Evolutionary conservation across 2,329 filamentous ascomycete species (phyloP).

Genomic region (Sclerotinia trifoliorum): DNA sequence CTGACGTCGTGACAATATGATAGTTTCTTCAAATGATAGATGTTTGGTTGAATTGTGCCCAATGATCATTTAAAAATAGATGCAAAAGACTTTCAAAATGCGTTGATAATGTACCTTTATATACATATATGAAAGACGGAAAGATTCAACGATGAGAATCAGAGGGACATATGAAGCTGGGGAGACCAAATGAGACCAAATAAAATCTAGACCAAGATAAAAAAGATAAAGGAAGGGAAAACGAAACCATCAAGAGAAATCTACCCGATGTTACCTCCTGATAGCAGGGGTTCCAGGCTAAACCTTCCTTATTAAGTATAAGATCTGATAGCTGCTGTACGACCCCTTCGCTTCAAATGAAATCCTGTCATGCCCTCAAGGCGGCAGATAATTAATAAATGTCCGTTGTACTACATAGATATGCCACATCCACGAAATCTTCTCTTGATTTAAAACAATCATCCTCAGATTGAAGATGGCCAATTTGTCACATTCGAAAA

Average conservation of each 20-base stretch:
- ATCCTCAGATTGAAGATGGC: conserved; percentile 19
- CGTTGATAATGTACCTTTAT: not conserved
- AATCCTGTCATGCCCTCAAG: not conserved
- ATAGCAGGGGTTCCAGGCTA: conserved; percentile 17
- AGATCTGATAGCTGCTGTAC: conserved; percentile 19
- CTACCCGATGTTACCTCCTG: conserved; percentile 7
- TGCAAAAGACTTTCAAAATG: not conserved
- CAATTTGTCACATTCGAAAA: conserved; percentile 8
- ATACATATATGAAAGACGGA: not conserved
- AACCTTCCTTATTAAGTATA: conserved; percentile 18
- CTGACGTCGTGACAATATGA: not conserved
- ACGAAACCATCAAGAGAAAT: not conserved
- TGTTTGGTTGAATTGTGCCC: not conserved
- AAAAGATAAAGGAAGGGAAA: not conserved
- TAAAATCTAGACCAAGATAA: not conserved
- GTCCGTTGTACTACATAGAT: conserved; percentile 9
- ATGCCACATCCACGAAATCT: not conserved
- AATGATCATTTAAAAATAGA: not conserved
- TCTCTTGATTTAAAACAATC: not conserved
- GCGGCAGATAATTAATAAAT: not conserved
- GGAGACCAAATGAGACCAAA: not conserved
- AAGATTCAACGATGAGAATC: not conserved
- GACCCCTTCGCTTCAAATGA: conserved; percentile 8
- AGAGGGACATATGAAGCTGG: not conserved
- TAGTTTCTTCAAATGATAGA: not conserved